A percentile compares a stretch with the other conserved stretches of the same genome.
Conservation (phyloP, 2,329 filamentous ascomycete species). For the Ophiosphaerella narmari region DNA sequence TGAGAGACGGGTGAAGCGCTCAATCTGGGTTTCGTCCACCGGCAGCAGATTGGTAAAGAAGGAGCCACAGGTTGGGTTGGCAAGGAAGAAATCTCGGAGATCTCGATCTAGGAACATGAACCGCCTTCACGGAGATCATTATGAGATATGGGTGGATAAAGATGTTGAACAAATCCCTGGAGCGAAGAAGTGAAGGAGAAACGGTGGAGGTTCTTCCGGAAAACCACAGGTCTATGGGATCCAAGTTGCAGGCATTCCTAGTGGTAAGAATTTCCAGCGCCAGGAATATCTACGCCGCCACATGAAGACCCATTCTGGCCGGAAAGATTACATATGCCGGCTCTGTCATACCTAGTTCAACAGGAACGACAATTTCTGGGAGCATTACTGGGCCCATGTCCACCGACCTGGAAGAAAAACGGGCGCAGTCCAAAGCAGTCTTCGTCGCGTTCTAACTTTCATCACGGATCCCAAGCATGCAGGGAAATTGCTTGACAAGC, state of each 20-base stretch:
- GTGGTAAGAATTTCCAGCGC: slow-evolving; percentile 26
- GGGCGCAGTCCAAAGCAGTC: slow-evolving; percentile 32
- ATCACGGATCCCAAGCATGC: slow-evolving; percentile 35
- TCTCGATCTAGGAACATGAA: slow-evolving; percentile 8
- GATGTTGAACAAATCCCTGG: slow-evolving; percentile 6
- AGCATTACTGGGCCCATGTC: slow-evolving; percentile 40
- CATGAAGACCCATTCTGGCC: slow-evolving; percentile 27
- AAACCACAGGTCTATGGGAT: slow-evolving; percentile 2
- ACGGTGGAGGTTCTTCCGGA: neutral
- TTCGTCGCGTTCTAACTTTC: slow-evolving; percentile 27
- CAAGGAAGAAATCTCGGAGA: slow-evolving; percentile 14
- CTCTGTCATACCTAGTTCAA: slow-evolving; percentile 34
- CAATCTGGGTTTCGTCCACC: slow-evolving; percentile 30
- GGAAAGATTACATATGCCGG: slow-evolving; percentile 26
- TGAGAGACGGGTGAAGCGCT: slow-evolving; percentile 14
- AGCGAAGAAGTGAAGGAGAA: slow-evolving; percentile 5
- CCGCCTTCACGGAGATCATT: slow-evolving; percentile 12
- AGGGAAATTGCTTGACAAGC: slow-evolving; percentile 33
- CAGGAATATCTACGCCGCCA: slow-evolving; percentile 41
- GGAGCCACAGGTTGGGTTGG: slow-evolving; percentile 9
- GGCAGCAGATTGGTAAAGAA: slow-evolving; percentile 32
- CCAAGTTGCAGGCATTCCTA: slow-evolving; percentile 1
- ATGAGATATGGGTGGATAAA: slow-evolving; percentile 4
- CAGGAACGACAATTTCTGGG: slow-evolving; percentile 43
- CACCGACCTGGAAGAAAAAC: slow-evolving; percentile 28